A percentile compares a stretch with the other conserved stretches of the same genome.
Evolutionary conservation across 768 basidiomycete genomes (phyloP).

Genomic region (Baorangia bicolor): DNA sequence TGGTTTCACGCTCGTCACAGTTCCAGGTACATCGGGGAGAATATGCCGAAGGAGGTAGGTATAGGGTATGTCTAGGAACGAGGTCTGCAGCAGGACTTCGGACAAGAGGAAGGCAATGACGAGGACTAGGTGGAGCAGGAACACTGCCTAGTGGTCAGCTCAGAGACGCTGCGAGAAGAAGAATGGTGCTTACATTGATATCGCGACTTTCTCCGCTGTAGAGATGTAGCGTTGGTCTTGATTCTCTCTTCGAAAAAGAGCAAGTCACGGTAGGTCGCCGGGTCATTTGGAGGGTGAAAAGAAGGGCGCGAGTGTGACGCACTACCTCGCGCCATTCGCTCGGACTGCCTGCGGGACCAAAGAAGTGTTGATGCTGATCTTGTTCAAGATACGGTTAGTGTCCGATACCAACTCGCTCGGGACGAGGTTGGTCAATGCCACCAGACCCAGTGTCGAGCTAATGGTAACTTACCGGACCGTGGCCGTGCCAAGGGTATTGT

Average conservation of each 20-base stretch:
- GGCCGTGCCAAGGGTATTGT: background rate
- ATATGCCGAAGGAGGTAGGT: conserved; percentile 45
- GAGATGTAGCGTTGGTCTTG: conserved; percentile 83
- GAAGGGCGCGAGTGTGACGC: conserved; percentile 31
- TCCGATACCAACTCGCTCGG: background rate
- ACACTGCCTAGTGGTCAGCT: conserved; percentile 49
- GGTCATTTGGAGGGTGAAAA: conserved; percentile 68
- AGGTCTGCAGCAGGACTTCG: conserved; percentile 70
- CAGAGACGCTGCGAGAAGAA: conserved; percentile 17
- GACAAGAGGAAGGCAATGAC: conserved; percentile 70
- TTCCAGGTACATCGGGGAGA: conserved; percentile 51
- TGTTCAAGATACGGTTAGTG: background rate
- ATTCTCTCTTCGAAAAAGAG: conserved; percentile 95
- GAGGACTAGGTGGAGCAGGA: conserved; percentile 65
- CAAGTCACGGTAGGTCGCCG: conserved; percentile 81
- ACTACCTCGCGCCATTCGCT: conserved; percentile 27
- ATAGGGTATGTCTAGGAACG: conserved; percentile 66
- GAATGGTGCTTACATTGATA: conserved; percentile 66
- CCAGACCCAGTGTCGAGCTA: background rate
- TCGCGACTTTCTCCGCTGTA: conserved; percentile 75
- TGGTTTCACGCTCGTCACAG: conserved; percentile 41
- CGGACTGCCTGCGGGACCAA: background rate
- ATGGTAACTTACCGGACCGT: conserved; percentile 1
- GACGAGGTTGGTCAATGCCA: background rate
- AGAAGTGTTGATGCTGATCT: background rate